Evolutionary conservation across 257 asterid genomes (phyloP).

Genomic region (Prunella vulgaris): DNA sequence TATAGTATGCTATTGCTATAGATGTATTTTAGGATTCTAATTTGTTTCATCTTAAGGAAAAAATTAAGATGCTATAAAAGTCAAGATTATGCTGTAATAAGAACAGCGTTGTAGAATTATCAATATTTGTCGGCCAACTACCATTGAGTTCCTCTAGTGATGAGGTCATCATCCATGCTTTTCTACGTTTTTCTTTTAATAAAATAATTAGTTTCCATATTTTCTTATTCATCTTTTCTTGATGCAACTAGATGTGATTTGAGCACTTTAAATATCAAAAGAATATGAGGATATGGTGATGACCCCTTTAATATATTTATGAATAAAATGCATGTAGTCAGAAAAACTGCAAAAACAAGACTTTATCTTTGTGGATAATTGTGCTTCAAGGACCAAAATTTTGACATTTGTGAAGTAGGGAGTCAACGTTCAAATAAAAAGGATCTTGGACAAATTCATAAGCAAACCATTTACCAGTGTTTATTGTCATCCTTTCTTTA

Average conservation of each 20-base stretch:
- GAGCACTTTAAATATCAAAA: too few relatives aligned
- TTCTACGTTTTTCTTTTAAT: background rate
- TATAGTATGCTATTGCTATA: background rate
- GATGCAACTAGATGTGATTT: background rate
- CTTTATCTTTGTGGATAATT: too few relatives aligned
- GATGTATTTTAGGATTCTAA: background rate
- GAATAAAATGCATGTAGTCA: constrained; percentile 2
- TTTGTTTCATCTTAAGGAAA: background rate
- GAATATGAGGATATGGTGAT: background rate
- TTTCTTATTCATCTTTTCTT: background rate
- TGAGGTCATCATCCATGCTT: background rate
- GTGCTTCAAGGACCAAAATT: too few relatives aligned
- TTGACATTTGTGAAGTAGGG: too few relatives aligned
- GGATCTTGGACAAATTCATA: too few relatives aligned
- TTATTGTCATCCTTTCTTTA: too few relatives aligned
- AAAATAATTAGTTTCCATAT: background rate
- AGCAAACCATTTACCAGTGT: too few relatives aligned
- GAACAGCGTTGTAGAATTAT: background rate
- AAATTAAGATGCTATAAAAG: background rate
- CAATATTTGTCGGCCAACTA: background rate
- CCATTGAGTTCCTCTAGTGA: background rate
- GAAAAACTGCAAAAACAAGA: too few relatives aligned
- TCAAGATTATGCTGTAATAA: background rate
- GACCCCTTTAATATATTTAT: background rate
- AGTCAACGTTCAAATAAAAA: too few relatives aligned